These are phyloP conservation scores for Massarina eburnea DNA, from an alignment of 2,329 filamentous ascomycete genomes.

Conservation along the genomic window DNA sequence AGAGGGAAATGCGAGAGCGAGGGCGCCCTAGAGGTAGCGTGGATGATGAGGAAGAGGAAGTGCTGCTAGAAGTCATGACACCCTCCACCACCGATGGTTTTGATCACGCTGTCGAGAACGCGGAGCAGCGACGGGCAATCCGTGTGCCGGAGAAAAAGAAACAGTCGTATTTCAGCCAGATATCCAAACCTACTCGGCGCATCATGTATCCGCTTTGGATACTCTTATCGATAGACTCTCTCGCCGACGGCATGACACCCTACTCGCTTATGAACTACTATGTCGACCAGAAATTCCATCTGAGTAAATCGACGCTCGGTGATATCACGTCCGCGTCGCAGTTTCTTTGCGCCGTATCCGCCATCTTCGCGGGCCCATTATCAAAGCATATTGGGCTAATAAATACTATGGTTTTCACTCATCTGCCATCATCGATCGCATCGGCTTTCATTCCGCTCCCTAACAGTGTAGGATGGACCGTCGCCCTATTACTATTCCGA, in stretches of 20 bases:
- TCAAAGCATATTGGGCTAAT: conserved; percentile 61
- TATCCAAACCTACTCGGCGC: conserved; percentile 59
- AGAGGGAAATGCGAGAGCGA: conserved; percentile 28
- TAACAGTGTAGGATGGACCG: conserved; percentile 53
- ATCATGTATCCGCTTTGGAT: conserved; percentile 68
- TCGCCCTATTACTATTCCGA: conserved; percentile 60
- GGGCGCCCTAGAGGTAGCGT: conserved; percentile 6
- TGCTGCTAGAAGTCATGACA: conserved; percentile 35
- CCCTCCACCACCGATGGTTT: conserved; percentile 35
- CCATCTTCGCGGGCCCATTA: conserved; percentile 60
- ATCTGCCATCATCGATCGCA: conserved; percentile 64
- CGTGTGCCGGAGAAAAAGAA: conserved; percentile 22
- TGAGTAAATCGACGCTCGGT: conserved; percentile 57
- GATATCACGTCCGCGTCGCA: conserved; percentile 55
- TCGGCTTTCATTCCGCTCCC: conserved; percentile 59
- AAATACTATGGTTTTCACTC: conserved; percentile 54
- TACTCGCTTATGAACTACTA: conserved; percentile 43
- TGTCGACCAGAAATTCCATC: conserved; percentile 38
- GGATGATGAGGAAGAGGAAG: conserved; percentile 36
- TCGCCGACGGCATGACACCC: conserved; percentile 63
- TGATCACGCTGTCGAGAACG: conserved; percentile 13
- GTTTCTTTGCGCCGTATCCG: conserved; percentile 56
- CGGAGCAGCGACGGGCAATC: background rate
- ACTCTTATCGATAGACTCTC: conserved; percentile 63
- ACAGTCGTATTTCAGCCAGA: conserved; percentile 50